These are phyloP conservation scores for Cladophialophora bantiana DNA, from an alignment of 2,329 filamentous ascomycete genomes.

Conservation along the genomic window DNA sequence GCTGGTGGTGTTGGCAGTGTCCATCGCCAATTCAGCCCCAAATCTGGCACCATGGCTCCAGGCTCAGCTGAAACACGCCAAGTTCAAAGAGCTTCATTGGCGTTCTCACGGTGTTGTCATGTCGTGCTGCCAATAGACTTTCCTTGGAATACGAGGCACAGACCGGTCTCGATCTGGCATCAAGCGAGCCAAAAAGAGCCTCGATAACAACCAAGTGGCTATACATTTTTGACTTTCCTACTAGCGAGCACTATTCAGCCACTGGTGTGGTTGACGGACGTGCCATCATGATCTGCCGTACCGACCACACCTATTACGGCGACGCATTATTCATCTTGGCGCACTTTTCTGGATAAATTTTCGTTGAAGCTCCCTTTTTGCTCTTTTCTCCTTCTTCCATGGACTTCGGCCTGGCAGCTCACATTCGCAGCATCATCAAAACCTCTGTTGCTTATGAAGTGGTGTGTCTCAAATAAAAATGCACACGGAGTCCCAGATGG, in stretches of 20 bases:
- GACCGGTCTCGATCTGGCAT: conserved; percentile 4
- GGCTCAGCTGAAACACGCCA: background rate
- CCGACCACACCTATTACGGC: background rate
- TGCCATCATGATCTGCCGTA: conserved; percentile 4
- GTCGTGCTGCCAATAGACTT: background rate
- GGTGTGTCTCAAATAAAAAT: conserved; percentile 17
- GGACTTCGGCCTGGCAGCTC: conserved; percentile 39
- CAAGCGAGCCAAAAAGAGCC: background rate
- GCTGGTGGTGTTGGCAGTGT: background rate
- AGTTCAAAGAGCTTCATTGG: background rate
- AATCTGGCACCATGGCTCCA: background rate
- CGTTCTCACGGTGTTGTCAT: background rate
- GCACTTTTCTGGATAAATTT: background rate
- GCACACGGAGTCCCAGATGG: conserved; percentile 32
- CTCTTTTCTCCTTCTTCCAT: conserved; percentile 7
- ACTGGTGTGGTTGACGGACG: too few relatives aligned
- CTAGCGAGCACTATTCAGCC: too few relatives aligned
- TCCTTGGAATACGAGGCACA: background rate
- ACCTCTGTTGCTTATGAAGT: conserved; percentile 31
- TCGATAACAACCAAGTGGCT: too few relatives aligned
- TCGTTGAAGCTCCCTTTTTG: background rate
- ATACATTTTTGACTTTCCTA: too few relatives aligned
- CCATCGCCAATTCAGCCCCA: background rate
- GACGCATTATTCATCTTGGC: background rate
- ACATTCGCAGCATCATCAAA: conserved; percentile 29